Evolutionary conservation across 371 early-diverging fungal genomes (phyloP).

Genomic region (Mucor velutinosus): DNA sequence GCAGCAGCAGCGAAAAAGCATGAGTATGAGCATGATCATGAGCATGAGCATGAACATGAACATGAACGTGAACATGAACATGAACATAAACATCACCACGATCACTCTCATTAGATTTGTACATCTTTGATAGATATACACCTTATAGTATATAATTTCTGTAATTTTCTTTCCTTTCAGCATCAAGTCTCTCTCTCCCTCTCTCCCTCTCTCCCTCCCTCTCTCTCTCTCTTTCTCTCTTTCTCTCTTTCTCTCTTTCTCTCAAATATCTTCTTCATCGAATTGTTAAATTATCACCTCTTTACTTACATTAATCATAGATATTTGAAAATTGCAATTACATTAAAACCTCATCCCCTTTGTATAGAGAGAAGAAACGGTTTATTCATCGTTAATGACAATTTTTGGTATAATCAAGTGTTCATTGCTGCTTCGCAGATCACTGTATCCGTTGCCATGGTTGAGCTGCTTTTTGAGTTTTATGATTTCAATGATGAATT

Average conservation of each 20-base stretch:
- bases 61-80: neutral
- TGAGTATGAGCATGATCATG: constrained; percentile 10
- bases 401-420: constrained; percentile 8
- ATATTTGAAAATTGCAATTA: neutral
- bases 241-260: neutral
- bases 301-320: constrained; percentile 3
- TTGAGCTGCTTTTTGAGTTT: neutral
- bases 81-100: neutral
- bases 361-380: neutral
- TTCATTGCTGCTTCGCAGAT: neutral
- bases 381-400: constrained; percentile 1
- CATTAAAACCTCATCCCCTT: neutral
- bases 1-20: neutral
- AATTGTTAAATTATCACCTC: neutral
- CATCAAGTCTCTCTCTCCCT: neutral
- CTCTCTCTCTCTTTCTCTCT: neutral
- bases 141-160: neutral
- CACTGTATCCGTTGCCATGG: neutral
- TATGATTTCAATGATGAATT: constrained; percentile 8
- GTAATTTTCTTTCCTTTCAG: neutral
- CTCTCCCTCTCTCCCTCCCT: neutral
- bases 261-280: neutral
- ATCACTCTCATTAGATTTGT: constrained; percentile 4
- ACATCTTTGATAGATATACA: neutral
- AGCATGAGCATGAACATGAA: neutral